phyloP scores from a whole-genome alignment of 148 eudicot genomes.

The Limonium bicolor region DNA sequence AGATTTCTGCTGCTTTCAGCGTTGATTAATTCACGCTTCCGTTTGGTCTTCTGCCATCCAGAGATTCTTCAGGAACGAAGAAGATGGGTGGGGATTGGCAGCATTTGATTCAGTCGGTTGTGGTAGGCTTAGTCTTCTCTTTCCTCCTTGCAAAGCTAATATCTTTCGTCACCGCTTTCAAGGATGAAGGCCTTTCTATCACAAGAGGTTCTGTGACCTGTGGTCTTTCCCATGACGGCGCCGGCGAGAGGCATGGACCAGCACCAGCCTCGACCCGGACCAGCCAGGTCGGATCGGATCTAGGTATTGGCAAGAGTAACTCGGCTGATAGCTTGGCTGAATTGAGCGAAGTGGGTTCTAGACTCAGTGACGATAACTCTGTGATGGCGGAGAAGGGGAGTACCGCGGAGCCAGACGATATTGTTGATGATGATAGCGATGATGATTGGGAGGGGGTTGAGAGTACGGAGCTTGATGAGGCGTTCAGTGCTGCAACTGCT shows the following conservation, averaged over 20 bases:
- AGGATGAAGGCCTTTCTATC: constrained; percentile 39
- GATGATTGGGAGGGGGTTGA: constrained; percentile 99
- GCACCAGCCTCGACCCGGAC: too few species aligned
- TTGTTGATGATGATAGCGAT: constrained; percentile 36
- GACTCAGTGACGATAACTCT: constrained; percentile 26
- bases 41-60: too few species aligned
- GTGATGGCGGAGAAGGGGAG: constrained; percentile 26
- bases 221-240: constrained; percentile 4
- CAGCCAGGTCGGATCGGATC: too few species aligned
- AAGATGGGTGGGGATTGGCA: constrained; percentile 48
- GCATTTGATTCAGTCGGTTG: constrained; percentile 44
- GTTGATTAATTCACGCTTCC: constrained; percentile 3
- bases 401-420: constrained; percentile 12
- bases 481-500: constrained; percentile 85
- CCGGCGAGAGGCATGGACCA: constrained; percentile 9
- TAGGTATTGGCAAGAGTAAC: background rate
- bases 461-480: constrained; percentile 88
- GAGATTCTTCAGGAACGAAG: background rate
- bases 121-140: constrained; percentile 69
- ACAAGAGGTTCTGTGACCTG: too few species aligned
- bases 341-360: constrained; percentile 18
- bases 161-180: constrained; percentile 64
- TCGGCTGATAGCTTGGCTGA: constrained; percentile 9
- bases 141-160: constrained; percentile 80
- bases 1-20: too few species aligned